A percentile compares a stretch with the other conserved stretches of the same genome.
Evolutionary conservation across 768 basidiomycete species (phyloP).

Genomic region (Tremella yokohamensis): DNA sequence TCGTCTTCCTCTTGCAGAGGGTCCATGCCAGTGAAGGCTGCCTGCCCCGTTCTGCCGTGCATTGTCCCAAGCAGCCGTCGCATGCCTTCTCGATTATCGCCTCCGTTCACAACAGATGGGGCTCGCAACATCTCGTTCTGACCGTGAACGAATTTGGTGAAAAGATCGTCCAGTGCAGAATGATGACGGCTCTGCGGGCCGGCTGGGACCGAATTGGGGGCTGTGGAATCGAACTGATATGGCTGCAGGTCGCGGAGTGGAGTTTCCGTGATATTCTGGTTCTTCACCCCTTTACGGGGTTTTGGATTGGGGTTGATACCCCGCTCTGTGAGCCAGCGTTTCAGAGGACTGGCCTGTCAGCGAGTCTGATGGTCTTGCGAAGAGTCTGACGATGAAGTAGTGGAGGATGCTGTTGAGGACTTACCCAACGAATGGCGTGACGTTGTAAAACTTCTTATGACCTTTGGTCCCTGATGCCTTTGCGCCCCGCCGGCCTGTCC

Average conservation of each 20-base stretch:
- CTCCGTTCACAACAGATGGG: conserved; percentile 11
- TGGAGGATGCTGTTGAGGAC: conserved; percentile 18
- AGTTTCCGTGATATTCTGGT: not conserved
- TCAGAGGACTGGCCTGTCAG: conserved; percentile 29
- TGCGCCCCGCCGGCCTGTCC: conserved; percentile 65
- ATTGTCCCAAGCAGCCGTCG: conserved; percentile 33
- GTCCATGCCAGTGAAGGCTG: conserved; percentile 1
- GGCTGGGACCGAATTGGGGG: not conserved
- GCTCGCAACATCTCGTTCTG: conserved; percentile 30
- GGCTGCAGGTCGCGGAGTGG: conserved; percentile 29
- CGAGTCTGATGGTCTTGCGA: not conserved
- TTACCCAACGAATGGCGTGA: conserved; percentile 78
- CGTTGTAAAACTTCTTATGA: conserved; percentile 80
- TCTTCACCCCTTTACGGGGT: conserved; percentile 22
- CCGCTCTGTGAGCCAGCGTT: conserved; percentile 35
- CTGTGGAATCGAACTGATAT: conserved; percentile 27
- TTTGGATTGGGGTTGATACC: conserved; percentile 27
- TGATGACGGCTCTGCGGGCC: conserved; percentile 1
- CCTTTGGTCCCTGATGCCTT: conserved; percentile 50
- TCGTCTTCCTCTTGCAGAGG: conserved; percentile 27
- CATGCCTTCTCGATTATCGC: conserved; percentile 27
- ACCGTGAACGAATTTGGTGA: conserved; percentile 32
- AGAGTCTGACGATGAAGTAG: not conserved
- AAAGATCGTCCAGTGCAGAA: conserved; percentile 35
- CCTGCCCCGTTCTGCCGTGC: not conserved